Evolutionary conservation across 1,139 yeast genomes (phyloP), one percentile per base, ranked within the genome.

Genomic region (Scheffersomyces lignicola): DNA sequence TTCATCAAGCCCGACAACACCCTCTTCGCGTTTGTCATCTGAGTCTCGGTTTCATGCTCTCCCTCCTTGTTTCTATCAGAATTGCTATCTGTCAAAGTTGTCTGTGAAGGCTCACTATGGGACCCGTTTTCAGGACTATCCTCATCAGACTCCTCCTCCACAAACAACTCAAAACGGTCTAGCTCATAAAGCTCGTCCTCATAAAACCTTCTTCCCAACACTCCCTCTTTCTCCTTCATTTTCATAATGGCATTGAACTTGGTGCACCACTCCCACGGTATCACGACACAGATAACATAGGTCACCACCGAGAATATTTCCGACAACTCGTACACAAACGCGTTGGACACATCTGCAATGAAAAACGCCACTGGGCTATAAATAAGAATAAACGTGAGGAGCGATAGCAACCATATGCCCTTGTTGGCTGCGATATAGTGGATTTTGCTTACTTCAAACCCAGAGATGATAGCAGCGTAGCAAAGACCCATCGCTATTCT

Each of bases 181-280:
- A 69, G 54, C 40, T 68, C 74, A 39, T 68, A 69, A 13, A 68
- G 36, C 41, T 81, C 87, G 40, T 85, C 94, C 42, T 83, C 92
- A 52, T 80, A 84, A 31, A 84, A 76, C 24, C 82, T 78, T 42
- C 96, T 65, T 0, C 97, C 97, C 34, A 88, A 60, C 2, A 88
- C 79, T 1, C 96, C 95, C 39, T 79, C 82, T 35, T 81, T 80
- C 47, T 87, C 95, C 41, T 76, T 76, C n/a, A 69, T 70, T 45
- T 76, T 76, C 62, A 82, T 83, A 18, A 81, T 61, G 10, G 72
- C 62, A 40, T 76, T 75, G 35, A 83, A 73, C 42, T 86, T 71
- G 51, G 85, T 88, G 42, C 87, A 76, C 95, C 95, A 87, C 57
- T 83, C 94, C 95, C 95, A 87, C 0, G 87, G 88, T 12, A 84